phyloP scores from a whole-genome alignment of 805 yeast species.

The Nakazawaea molendinolei region DNA sequence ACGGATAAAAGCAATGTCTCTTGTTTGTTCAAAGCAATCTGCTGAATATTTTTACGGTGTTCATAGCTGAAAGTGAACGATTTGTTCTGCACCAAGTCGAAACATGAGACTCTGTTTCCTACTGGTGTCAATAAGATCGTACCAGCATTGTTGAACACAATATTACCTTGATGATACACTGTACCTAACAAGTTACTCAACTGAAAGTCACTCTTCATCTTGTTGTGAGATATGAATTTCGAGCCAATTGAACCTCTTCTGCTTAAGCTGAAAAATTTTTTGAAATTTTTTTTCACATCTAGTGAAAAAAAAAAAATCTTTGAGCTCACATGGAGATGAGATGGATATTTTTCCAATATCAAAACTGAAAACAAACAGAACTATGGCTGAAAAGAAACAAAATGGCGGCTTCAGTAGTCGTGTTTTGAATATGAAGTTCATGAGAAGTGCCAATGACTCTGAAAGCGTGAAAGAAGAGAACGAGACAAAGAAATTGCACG shows the following conservation, averaged over 20 bases:
- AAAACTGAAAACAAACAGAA: too few species aligned
- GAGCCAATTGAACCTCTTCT: too few species aligned
- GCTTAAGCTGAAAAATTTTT: too few species aligned
- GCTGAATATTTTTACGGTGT: slow-evolving; percentile 76
- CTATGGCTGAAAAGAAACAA: slow-evolving; percentile 13
- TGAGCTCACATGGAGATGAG: too few species aligned
- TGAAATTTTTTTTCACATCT: too few species aligned
- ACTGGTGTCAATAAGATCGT: slow-evolving; percentile 81
- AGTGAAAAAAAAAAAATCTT: too few species aligned
- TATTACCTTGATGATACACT: slow-evolving; percentile 89
- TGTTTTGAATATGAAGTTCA: slow-evolving; percentile 81
- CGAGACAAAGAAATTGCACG: slow-evolving; percentile 33
- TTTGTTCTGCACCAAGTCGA: slow-evolving; percentile 76
- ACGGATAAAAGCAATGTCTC: slow-evolving; percentile 75
- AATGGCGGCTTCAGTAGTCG: slow-evolving; percentile 47
- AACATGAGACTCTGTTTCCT: slow-evolving; percentile 86
- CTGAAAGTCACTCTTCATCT: slow-evolving; percentile 83
- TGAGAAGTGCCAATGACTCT: slow-evolving; percentile 38
- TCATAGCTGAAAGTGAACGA: slow-evolving; percentile 90
- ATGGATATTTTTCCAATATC: too few species aligned
- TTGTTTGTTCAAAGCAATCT: slow-evolving; percentile 79
- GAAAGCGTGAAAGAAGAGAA: slow-evolving; percentile 27
- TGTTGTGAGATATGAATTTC: background rate
- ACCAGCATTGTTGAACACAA: slow-evolving; percentile 83
- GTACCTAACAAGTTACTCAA: slow-evolving; percentile 90